These are phyloP conservation scores for Verticillium dahliae DNA, from an alignment of 2,329 filamentous ascomycete species.

Conservation along the genomic window DNA sequence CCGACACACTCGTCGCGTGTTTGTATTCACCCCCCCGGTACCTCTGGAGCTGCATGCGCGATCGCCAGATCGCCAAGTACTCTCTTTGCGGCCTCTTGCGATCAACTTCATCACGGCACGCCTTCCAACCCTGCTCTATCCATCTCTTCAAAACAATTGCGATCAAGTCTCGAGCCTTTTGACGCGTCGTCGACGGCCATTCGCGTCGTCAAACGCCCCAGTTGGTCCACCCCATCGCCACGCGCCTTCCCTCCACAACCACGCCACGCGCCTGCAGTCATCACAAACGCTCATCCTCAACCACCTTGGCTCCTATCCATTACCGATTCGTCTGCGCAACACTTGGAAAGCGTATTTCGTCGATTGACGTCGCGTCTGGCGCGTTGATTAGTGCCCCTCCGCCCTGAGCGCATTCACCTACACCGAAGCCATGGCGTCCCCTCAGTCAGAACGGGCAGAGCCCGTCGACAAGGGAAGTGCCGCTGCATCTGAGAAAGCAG, in stretches of 20 bases:
- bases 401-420: slow-evolving; percentile 18
- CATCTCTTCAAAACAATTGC: background rate
- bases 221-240: background rate
- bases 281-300: background rate
- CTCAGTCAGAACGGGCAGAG: slow-evolving; percentile 31
- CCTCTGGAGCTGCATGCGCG: background rate
- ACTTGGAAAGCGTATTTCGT: background rate
- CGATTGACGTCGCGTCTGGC: slow-evolving; percentile 30
- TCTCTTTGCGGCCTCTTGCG: background rate
- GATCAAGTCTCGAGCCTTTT: background rate
- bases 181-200: background rate
- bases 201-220: background rate
- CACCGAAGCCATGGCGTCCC: slow-evolving; percentile 50
- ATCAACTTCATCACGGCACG: background rate
- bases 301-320: background rate
- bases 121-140: background rate
- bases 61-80: slow-evolving; percentile 1
- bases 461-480: slow-evolving; percentile 41
- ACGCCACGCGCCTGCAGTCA: background rate
- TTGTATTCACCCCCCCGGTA: background rate
- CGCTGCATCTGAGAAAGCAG: slow-evolving; percentile 18
- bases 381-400: slow-evolving; percentile 13
- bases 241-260: background rate
- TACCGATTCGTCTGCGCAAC: background rate
- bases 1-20: background rate